Evolutionary conservation across 2,329 filamentous ascomycete species (phyloP).

Genomic region (Epichloe gansuensis): DNA sequence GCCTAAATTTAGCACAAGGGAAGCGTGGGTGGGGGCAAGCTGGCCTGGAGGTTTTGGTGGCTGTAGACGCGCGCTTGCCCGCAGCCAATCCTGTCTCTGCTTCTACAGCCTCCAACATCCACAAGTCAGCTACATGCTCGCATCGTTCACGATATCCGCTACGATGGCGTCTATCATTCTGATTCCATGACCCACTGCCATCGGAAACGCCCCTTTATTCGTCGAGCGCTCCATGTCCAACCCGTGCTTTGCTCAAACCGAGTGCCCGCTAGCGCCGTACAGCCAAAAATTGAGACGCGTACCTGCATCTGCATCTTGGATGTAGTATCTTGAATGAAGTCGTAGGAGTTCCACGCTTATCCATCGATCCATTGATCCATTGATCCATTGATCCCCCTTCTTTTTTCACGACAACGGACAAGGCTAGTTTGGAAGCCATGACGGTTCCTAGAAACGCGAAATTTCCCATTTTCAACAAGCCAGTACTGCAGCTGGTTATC

Average conservation of each 20-base stretch:
- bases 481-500: not conserved
- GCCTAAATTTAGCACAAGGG: not conserved
- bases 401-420: not conserved
- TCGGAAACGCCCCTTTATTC: not conserved
- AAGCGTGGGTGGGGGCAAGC: not conserved
- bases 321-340: not conserved
- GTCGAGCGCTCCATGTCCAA: not conserved
- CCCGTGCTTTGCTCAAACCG: not conserved
- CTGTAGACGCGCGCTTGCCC: slow-evolving; percentile 4
- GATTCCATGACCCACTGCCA: not conserved
- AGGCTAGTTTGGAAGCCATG: not conserved
- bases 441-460: not conserved
- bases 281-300: not conserved
- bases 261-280: not conserved
- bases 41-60: not conserved
- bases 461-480: not conserved
- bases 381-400: no score
- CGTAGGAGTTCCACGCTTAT: not conserved
- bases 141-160: not conserved
- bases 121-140: not conserved
- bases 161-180: not conserved
- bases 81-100: slow-evolving; percentile 1
- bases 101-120: not conserved
- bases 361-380: not conserved
- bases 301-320: not conserved